Conservation (phyloP, 2,329 filamentous ascomycete genomes). For the Fusarium albidum region DNA sequence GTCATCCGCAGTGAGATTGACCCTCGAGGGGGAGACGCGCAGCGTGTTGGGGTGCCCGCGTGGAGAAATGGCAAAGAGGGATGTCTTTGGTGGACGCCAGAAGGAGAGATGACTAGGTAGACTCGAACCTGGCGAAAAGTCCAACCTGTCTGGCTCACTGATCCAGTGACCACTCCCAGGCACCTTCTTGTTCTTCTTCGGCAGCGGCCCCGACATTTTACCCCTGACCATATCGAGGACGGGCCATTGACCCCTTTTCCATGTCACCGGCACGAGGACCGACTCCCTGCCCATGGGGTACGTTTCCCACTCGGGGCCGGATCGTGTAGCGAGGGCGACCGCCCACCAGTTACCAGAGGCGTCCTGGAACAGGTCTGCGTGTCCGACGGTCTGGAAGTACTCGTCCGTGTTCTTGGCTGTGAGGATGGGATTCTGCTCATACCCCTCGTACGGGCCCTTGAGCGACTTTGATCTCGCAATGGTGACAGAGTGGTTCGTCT, state of each 20-base stretch:
- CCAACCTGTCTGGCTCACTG: not conserved
- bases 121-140: not conserved
- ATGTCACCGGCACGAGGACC: conserved; percentile 56
- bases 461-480: conserved; percentile 51
- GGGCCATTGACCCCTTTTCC: conserved; percentile 58
- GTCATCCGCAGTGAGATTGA: conserved; percentile 58
- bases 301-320: conserved; percentile 46
- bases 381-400: conserved; percentile 54
- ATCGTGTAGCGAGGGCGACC: conserved; percentile 54
- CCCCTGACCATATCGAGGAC: conserved; percentile 39
- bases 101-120: not conserved
- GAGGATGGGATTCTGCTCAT: conserved; percentile 53
- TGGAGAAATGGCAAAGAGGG: conserved; percentile 56
- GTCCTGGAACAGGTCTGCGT: conserved; percentile 55
- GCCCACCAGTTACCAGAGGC: conserved; percentile 60
- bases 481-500: conserved; percentile 50
- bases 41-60: conserved; percentile 53
- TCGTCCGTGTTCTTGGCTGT: conserved; percentile 49
- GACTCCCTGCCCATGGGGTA: conserved; percentile 65
- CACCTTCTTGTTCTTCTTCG: not conserved
- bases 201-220: conserved; percentile 44
- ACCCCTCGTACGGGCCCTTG: conserved; percentile 52
- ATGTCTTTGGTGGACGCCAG: conserved; percentile 48
- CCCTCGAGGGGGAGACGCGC: conserved; percentile 54
- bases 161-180: conserved; percentile 2